These are phyloP conservation scores for Lipomyces kockii DNA, from an alignment of 805 yeast species.

Conservation along the genomic window DNA sequence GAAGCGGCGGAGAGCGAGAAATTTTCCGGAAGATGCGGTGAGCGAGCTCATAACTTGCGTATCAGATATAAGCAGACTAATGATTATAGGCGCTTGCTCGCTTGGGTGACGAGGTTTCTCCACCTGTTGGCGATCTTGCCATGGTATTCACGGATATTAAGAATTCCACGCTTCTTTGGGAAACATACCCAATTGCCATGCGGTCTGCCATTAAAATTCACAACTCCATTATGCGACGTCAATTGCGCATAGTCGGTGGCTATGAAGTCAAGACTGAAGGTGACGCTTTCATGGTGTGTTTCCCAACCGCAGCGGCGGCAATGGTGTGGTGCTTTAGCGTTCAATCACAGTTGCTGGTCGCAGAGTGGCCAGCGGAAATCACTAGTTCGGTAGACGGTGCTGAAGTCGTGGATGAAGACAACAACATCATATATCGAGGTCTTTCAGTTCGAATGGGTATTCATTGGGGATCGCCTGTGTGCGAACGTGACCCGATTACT, in stretches of 20 bases:
- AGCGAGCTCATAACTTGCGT: neutral
- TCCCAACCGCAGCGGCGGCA: constrained; percentile 89
- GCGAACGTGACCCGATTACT: constrained; percentile 92
- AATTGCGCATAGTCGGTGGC: constrained; percentile 89
- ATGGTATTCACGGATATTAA: constrained; percentile 97
- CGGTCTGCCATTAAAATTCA: constrained; percentile 94
- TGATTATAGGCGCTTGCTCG: constrained; percentile 22
- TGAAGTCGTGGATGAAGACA: constrained; percentile 67
- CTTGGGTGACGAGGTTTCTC: constrained; percentile 68
- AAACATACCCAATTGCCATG: constrained; percentile 89
- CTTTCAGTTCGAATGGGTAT: constrained; percentile 96
- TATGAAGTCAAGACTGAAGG: constrained; percentile 99
- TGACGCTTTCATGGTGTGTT: constrained; percentile 97
- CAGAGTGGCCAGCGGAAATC: constrained; percentile 96
- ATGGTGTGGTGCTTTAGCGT: constrained; percentile 93
- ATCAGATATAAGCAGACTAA: constrained; percentile 38
- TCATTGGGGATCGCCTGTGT: constrained; percentile 97
- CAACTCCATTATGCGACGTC: constrained; percentile 92
- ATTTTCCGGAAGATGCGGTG: constrained; percentile 28
- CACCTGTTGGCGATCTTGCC: constrained; percentile 93
- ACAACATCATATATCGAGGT: constrained; percentile 75
- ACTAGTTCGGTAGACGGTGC: constrained; percentile 82
- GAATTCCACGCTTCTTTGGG: constrained; percentile 93
- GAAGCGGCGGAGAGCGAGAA: constrained; percentile 53
- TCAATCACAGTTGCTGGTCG: constrained; percentile 77